Evolutionary conservation across 768 basidiomycete species (phyloP), one percentile per base, ranked within the genome.

Genomic region (Kwoniella botswanensis): DNA sequence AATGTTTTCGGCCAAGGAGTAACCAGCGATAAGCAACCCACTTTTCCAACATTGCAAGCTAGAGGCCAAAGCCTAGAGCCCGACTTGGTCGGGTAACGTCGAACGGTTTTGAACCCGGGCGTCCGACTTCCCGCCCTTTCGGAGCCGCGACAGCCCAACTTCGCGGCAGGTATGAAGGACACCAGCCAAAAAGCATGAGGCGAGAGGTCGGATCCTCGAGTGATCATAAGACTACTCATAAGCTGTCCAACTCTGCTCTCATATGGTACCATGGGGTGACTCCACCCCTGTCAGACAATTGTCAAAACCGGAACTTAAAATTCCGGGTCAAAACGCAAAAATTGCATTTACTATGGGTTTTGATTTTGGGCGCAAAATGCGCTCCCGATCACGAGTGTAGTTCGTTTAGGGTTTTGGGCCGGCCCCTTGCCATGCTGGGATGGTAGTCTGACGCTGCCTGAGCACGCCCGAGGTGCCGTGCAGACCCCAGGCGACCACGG

Each of bases 21-120:
- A 77, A 80, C 82, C 80, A 85, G 80, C 75, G 74, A 82, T 82
- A 82, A 85, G 73, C 67, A 85, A 84, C 79, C 83, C 84, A 83
- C 84, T 82, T 72, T 73, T 68, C 72, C 72, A 65, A 46, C 66
- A 54, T 61, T 71, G 74, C 74, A 70, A 57, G 65, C 72, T 69
- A 44, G 22, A 41, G 57, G 53, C 41, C 62, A 43, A 62, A 57
- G 54, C 68, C 54, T n/a, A 11, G 2, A 57, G 63, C 63, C 69
- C 35, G 63, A 63, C 63, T 21, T 26, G 22, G 6, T 65, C 57
- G 62, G 58, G 44, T 21, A 53, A 21, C 18, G 44, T 24, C 22
- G 22, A 50, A 13, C 54, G 21, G 21, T 22, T 22, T 22, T 13
- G 15, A 42, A 12, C 44, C 58, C 58, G 60, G n/a, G 52, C 50